Base-by-base conservation (phyloP, 768 basidiomycete genomes). In the Exidia glandulosa region DNA sequence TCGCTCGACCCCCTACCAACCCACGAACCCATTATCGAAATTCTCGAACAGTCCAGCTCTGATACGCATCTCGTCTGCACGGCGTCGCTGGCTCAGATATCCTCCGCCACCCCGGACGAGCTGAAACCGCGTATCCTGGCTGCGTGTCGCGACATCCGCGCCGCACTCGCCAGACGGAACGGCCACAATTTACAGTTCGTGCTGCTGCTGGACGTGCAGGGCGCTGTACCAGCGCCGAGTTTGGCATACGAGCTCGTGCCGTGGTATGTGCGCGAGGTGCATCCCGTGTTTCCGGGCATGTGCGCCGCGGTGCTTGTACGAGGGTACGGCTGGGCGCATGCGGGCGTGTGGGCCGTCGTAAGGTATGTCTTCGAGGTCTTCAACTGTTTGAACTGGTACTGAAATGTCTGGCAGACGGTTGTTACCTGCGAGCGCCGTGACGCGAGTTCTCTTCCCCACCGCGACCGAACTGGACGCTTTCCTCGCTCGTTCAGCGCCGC, bases 271-370 rank as follows among this genome's bases (percentile, higher is more conserved):
- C 79, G 79, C 61, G 86, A 90, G 64, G 75, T 86, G 32, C 75
- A 85, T 47, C 86, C 87, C 36, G 79, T 80, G 57, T 89, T 82
- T 73, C 86, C 88, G 57, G 88, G 87, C 58, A 81, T 90, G 82
- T 72, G 90, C 32, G 86, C 82, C 34, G 86, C 84, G 86, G 88
- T 83, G 6, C 84, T 89, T 65, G 72, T 89, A 63, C 73, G 87
- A 33, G 88, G 89, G 70, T 85, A 84, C 66, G 84, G 85, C 1
- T 89, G 87, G 87, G 69, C 82, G 23, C 84, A 90, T 71, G 78
- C 82, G 1, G 81, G 84, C 29, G 69, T 85, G 52, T 90, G 86
- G 87, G 79, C 68, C 54, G 62, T 88, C 59, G 76, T 81, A 59
- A 87, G 82, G 87, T 86, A 63, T 59, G 79, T 76, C 32, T 29